A percentile compares a stretch with the other conserved stretches of the same genome.
phyloP scores from a whole-genome alignment of 2,329 filamentous ascomycete genomes.

The Elsinoe necatrix region DNA sequence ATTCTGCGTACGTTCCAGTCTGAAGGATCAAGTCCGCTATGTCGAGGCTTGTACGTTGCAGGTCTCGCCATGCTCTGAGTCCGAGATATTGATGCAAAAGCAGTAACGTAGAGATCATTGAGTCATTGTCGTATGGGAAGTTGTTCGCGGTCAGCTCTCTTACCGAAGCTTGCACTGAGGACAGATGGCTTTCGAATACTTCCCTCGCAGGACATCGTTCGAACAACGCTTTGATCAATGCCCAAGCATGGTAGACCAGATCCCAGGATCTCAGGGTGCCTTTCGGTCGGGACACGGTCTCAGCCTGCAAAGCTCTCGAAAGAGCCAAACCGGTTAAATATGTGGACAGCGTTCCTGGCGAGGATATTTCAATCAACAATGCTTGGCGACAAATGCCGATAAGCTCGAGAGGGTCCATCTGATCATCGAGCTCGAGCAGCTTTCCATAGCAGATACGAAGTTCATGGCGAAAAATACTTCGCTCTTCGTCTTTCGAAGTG shows the following conservation, averaged over 20 bases:
- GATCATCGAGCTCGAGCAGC: neutral
- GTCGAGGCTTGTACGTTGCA: neutral
- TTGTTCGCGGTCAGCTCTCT: neutral
- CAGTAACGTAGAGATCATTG: neutral
- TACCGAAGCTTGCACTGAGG: neutral
- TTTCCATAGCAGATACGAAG: neutral
- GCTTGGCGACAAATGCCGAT: neutral
- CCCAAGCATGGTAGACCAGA: neutral
- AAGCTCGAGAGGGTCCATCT: neutral
- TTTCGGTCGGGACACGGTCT: neutral
- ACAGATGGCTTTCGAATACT: neutral
- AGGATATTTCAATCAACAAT: neutral
- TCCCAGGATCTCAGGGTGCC: neutral
- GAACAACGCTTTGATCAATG: neutral
- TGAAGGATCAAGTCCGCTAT: neutral
- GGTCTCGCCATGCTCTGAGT: neutral
- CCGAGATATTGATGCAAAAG: neutral
- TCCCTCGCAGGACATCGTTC: neutral
- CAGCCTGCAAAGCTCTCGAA: neutral
- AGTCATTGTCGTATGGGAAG: neutral
- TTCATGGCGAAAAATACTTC: neutral
- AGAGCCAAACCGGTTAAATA: neutral
- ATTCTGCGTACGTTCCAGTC: neutral
- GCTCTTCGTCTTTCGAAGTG: neutral
- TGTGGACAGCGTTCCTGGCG: neutral